A percentile compares a stretch with the other conserved stretches of the same genome.
phyloP scores from a whole-genome alignment of 129 eudicot species.

The carrot (Daucus carota) region DNA sequence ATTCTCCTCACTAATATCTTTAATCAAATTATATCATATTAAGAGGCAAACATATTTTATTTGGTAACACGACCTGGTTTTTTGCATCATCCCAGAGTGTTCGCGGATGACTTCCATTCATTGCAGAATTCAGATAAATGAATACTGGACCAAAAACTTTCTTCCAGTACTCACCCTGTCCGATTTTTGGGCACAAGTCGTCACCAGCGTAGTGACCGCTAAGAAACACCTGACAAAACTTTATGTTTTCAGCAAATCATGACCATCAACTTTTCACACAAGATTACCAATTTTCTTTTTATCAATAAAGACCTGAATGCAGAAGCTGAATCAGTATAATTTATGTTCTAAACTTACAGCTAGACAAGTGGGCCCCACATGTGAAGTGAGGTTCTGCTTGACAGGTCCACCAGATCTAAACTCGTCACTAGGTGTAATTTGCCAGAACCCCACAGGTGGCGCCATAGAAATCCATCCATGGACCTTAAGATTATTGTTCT shows the following conservation, averaged over 20 bases:
- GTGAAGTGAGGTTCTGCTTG: conserved; percentile 88
- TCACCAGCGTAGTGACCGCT: conserved; percentile 90
- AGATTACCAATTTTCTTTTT: neutral
- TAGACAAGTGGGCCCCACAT: conserved; percentile 86
- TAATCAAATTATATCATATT: neutral
- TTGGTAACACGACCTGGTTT: conserved; percentile 42
- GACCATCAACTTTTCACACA: neutral
- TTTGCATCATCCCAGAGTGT: conserved; percentile 87
- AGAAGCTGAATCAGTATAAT: neutral
- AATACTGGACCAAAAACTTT: conserved; percentile 87
- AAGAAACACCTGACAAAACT: conserved; percentile 51
- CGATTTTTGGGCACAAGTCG: conserved; percentile 61
- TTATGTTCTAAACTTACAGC: conserved; percentile 42
- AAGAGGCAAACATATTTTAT: neutral
- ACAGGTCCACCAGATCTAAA: conserved; percentile 87
- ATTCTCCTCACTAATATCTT: too few relatives aligned
- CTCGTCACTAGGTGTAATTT: conserved; percentile 74
- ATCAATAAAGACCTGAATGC: neutral
- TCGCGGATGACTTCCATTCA: conserved; percentile 43
- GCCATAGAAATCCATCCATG: conserved; percentile 87
- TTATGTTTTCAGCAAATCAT: neutral
- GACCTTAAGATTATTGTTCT: conserved; percentile 55
- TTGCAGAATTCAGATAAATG: conserved; percentile 55
- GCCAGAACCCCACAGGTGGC: conserved; percentile 77
- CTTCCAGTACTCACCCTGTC: conserved; percentile 84